Percentiles rank a stretch among this genome's conserved stretches.
Conservation (phyloP, 23 red algal genomes). For the Gracilaria domingensis region DNA sequence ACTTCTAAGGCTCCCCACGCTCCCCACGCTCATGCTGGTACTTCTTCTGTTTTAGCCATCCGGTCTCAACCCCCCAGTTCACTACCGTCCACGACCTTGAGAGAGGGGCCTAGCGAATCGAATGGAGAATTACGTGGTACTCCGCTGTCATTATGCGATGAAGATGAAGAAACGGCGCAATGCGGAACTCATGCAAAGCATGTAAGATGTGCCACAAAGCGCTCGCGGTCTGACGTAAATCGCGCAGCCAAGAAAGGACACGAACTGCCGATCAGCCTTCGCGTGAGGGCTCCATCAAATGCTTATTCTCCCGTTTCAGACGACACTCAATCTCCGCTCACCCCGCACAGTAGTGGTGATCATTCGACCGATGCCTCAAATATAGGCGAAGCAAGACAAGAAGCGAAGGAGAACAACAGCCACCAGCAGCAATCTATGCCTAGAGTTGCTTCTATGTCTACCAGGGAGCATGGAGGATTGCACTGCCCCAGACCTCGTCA, state of each 20-base stretch:
- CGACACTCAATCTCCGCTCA: conserved; percentile 30
- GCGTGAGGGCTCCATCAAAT: not conserved
- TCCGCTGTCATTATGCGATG: not conserved
- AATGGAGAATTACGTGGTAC: not conserved
- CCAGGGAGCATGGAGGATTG: not conserved
- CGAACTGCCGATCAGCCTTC: not conserved
- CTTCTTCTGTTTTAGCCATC: not conserved
- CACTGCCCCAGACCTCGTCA: not conserved
- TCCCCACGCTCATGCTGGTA: not conserved
- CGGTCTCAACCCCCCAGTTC: not conserved
- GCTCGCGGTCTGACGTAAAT: not conserved
- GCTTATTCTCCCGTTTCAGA: conserved; percentile 33
- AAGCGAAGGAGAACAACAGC: not conserved
- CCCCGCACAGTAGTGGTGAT: conserved; percentile 26
- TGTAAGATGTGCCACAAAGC: not conserved
- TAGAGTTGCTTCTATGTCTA: too few relatives aligned
- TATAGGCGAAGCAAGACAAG: not conserved
- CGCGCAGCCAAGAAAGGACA: not conserved
- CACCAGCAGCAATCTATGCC: not conserved
- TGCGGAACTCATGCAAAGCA: not conserved
- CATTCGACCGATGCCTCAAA: conserved; percentile 3
- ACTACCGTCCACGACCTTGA: not conserved
- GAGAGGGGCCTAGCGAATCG: not conserved
- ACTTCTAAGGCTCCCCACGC: not conserved
- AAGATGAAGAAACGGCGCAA: not conserved